These are phyloP conservation scores for Phytophthora foliorum DNA, from an alignment of 352 stramenopile species.

Conservation along the genomic window DNA sequence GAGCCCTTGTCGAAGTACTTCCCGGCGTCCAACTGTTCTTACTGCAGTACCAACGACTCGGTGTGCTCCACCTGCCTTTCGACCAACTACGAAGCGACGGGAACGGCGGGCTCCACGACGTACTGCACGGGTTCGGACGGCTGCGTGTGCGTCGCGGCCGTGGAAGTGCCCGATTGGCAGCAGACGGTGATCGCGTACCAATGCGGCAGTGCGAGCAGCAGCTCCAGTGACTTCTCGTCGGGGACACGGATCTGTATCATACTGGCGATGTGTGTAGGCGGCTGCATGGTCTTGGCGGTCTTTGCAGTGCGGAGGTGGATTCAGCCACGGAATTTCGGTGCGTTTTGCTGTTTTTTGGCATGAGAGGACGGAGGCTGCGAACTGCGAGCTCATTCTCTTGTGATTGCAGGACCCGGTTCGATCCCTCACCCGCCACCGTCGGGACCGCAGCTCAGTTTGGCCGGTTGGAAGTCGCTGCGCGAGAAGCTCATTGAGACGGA, in stretches of 20 bases:
- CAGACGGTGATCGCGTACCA: conserved; percentile 36
- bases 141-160: conserved; percentile 52
- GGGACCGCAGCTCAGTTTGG: conserved; percentile 48
- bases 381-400: neutral
- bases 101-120: conserved; percentile 26
- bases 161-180: conserved; percentile 38
- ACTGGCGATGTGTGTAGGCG: conserved; percentile 15
- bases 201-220: conserved; percentile 27
- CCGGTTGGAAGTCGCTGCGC: conserved; percentile 59
- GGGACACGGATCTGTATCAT: conserved; percentile 32
- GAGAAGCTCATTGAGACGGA: conserved; percentile 63
- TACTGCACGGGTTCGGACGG: conserved; percentile 45
- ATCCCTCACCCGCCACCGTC: conserved; percentile 2
- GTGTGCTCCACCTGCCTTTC: conserved; percentile 42
- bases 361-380: neutral
- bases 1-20: conserved; percentile 39
- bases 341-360: too few relatives aligned
- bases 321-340: conserved; percentile 10
- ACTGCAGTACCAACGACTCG: conserved; percentile 46
- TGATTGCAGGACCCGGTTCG: conserved; percentile 11
- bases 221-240: conserved; percentile 24
- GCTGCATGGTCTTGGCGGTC: conserved; percentile 14
- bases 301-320: conserved; percentile 26
- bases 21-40: conserved; percentile 45
- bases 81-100: conserved; percentile 33